Evolutionary conservation across 257 asterid genomes (phyloP).

Genomic region (Solanum peruvianum): DNA sequence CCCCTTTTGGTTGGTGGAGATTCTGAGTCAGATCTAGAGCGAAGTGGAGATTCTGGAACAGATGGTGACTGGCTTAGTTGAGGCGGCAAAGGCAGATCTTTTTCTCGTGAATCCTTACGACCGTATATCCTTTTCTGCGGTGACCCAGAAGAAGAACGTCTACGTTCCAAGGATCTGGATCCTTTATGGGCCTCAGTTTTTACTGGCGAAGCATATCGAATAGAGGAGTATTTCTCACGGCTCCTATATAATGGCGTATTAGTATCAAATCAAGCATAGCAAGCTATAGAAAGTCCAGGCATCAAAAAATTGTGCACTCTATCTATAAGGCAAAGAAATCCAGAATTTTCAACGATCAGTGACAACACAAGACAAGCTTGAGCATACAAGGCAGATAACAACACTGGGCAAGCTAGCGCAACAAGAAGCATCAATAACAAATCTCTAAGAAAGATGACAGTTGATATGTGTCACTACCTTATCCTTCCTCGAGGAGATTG

Average conservation of each 20-base stretch:
- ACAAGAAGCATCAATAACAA: not conserved
- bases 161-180: constrained; percentile 20
- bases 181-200: constrained; percentile 16
- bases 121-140: constrained; percentile 46
- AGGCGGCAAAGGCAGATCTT: constrained; percentile 19
- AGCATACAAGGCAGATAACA: not conserved
- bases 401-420: not conserved
- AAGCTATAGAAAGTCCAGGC: not conserved
- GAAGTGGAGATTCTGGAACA: constrained; percentile 24
- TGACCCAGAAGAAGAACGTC: constrained; percentile 43
- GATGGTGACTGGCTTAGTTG: constrained; percentile 26
- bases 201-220: constrained; percentile 29
- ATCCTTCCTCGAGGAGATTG: constrained; percentile 45
- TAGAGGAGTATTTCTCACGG: constrained; percentile 41
- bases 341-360: not conserved
- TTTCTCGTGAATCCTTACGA: constrained; percentile 26
- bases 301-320: not conserved
- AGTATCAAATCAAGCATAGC: not conserved
- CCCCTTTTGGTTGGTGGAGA: constrained; percentile 26
- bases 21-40: constrained; percentile 22
- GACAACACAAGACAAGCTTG: not conserved
- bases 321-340: not conserved
- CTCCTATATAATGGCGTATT: constrained; percentile 23
- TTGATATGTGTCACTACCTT: constrained; percentile 36
- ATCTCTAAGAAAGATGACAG: not conserved